A percentile compares a stretch with the other conserved stretches of the same genome.
Conservation (phyloP, 495 filamentous ascomycete species). For the Bathelium albidoporum region DNA sequence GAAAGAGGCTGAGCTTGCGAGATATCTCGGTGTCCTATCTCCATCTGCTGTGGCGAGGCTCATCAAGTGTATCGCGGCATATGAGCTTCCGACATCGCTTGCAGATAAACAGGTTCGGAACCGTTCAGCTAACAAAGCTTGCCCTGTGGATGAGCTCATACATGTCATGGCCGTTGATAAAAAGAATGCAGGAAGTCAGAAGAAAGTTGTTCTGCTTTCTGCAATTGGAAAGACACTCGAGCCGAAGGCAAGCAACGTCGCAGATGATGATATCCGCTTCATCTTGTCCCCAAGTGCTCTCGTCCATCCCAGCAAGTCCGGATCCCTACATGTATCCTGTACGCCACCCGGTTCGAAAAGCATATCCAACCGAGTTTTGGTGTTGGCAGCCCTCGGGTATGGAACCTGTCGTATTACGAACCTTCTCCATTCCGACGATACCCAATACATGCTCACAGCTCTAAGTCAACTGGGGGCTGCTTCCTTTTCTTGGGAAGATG, state of each 20-base stretch:
- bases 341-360: conserved; percentile 95
- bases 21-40: conserved; percentile 78
- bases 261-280: conserved; percentile 74
- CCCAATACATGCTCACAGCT: conserved; percentile 91
- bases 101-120: conserved; percentile 76
- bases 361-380: conserved; percentile 88
- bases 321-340: conserved; percentile 56
- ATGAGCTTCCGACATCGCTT: conserved; percentile 78
- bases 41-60: conserved; percentile 81
- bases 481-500: conserved; percentile 89
- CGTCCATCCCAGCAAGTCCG: conserved; percentile 57
- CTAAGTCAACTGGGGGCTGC: conserved; percentile 75
- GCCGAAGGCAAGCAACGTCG: conserved; percentile 73
- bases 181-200: conserved; percentile 93
- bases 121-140: conserved; percentile 76
- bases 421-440: conserved; percentile 91
- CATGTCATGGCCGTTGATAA: conserved; percentile 96
- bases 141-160: conserved; percentile 80
- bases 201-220: conserved; percentile 92
- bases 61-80: conserved; percentile 85
- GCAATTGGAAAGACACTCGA: conserved; percentile 83
- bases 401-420: conserved; percentile 84
- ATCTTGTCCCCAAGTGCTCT: conserved; percentile 72
- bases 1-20: conserved; percentile 86
- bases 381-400: conserved; percentile 81